Evolutionary conservation across 2,329 filamentous ascomycete genomes (phyloP), one percentile per base, ranked within the genome.

Genomic region (Nannizziopsis barbatae): DNA sequence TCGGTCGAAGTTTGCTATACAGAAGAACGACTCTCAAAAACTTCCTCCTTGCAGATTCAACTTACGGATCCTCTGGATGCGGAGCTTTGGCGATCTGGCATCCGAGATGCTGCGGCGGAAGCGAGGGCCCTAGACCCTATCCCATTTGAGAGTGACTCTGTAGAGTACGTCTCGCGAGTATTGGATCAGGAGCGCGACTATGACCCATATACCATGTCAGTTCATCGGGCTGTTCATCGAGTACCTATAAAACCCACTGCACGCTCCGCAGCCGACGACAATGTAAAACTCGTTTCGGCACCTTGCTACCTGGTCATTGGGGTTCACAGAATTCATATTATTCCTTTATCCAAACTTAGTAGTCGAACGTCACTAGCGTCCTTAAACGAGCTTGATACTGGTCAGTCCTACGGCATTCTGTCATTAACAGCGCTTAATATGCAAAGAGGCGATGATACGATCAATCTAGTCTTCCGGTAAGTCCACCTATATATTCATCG

Each of bases 241-340:
- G 71, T 75, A n/a, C 65, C 72, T 10, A 70, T 71, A 54, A 81
- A 81, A 63, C 69, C 71, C 14, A 66, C 68, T 30, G 69, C 71
- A 31, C 70, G 76, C 47, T 74, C 78, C 2, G 82, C 81, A 6
- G 75, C 76, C 12, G 82, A 85, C 51, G 81, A 85, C 55, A 62
- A 84, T 38, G 72, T 77, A 42, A 84, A 84, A 58, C 64, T 80
- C 22, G 74, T 75, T 35, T 78, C 80, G 8, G 78, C 75, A 8
- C 75, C 83, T 18, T 84, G 77, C 62, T 84, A 84, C 59, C 71
- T 86, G 53, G 81, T 77, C 5, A 73, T 86, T 59, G 82, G 82
- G 15, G 72, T 81, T 30, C 80, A 84, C 66, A 83, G 81, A 60
- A 66, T 85, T 31, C 81, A 85, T 64, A 58, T 86, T 42, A 73